Percentiles rank a stretch among this genome's conserved stretches.
Conservation (phyloP, 2,329 filamentous ascomycete genomes). For the Diaporthe aspalathi region DNA sequence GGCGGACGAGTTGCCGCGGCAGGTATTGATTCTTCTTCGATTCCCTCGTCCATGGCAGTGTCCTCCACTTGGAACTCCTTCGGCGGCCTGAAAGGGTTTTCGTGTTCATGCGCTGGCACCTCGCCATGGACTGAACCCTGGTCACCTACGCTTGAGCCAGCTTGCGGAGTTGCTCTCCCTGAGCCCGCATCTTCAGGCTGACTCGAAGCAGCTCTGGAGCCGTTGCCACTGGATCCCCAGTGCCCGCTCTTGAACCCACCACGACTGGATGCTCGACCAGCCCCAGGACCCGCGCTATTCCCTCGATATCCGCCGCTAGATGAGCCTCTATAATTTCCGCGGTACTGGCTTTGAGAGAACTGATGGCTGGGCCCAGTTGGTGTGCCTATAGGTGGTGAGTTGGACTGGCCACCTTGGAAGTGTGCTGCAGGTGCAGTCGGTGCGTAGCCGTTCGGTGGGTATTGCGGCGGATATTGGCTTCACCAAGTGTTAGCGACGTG, state of each 20-base stretch:
- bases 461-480: conserved; percentile 72
- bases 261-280: conserved; percentile 63
- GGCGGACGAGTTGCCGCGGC: conserved; percentile 63
- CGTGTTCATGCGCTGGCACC: conserved; percentile 60
- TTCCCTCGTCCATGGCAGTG: conserved; percentile 61
- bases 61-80: conserved; percentile 76
- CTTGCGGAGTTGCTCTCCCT: conserved; percentile 40
- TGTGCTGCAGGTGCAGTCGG: conserved; percentile 60
- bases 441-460: conserved; percentile 66
- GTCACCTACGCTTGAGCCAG: conserved; percentile 37
- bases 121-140: conserved; percentile 42
- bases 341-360: conserved; percentile 59
- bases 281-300: conserved; percentile 62
- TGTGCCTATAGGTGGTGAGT: conserved; percentile 65
- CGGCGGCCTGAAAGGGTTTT: conserved; percentile 71
- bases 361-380: conserved; percentile 69
- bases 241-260: conserved; percentile 75
- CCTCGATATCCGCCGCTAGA: conserved; percentile 67
- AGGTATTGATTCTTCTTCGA: conserved; percentile 63
- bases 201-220: conserved; percentile 40
- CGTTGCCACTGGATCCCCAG: conserved; percentile 71
- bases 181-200: conserved; percentile 48
- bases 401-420: conserved; percentile 61
- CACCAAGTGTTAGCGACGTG: conserved; percentile 47
- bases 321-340: conserved; percentile 60